Percentiles rank a stretch among this genome's conserved stretches.
These are phyloP conservation scores for Suillus decipiens DNA, from an alignment of 768 basidiomycete species.

Conservation along the genomic window DNA sequence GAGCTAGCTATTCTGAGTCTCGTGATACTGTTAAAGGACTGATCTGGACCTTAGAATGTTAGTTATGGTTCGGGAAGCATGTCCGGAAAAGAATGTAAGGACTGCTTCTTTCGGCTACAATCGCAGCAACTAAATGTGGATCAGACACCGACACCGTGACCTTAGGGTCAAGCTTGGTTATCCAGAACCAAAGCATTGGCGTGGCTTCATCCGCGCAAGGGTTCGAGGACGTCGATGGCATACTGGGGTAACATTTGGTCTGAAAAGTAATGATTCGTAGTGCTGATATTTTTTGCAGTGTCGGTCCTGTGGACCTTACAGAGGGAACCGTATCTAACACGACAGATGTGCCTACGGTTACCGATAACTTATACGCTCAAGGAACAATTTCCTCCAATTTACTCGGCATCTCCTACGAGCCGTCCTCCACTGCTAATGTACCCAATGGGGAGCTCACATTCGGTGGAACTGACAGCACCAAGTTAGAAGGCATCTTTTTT, in stretches of 20 bases:
- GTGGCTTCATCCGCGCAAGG: constrained; percentile 41
- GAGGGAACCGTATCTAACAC: constrained; percentile 38
- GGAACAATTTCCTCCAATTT: constrained; percentile 46
- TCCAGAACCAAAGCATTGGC: constrained; percentile 45
- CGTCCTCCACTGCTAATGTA: constrained; percentile 36
- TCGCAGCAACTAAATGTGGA: not conserved
- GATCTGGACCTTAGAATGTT: constrained; percentile 38
- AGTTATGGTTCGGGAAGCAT: constrained; percentile 57
- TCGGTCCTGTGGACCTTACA: constrained; percentile 53
- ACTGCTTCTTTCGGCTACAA: not conserved
- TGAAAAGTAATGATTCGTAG: not conserved
- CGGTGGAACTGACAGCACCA: constrained; percentile 45
- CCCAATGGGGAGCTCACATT: constrained; percentile 55
- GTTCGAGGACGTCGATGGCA: constrained; percentile 49
- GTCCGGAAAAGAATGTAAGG: constrained; percentile 51
- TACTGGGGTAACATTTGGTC: constrained; percentile 39
- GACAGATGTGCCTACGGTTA: constrained; percentile 48
- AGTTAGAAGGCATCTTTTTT: constrained; percentile 26
- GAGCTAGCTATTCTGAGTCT: constrained; percentile 32
- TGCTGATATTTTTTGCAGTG: constrained; percentile 23
- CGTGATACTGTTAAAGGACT: not conserved
- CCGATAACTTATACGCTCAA: constrained; percentile 50
- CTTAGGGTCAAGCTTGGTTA: constrained; percentile 38
- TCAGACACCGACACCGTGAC: constrained; percentile 47
- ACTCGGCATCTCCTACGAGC: constrained; percentile 51